Evolutionary conservation across 192 early-diverging fungal genomes (phyloP).

Genomic region (Podila clonocystis): DNA sequence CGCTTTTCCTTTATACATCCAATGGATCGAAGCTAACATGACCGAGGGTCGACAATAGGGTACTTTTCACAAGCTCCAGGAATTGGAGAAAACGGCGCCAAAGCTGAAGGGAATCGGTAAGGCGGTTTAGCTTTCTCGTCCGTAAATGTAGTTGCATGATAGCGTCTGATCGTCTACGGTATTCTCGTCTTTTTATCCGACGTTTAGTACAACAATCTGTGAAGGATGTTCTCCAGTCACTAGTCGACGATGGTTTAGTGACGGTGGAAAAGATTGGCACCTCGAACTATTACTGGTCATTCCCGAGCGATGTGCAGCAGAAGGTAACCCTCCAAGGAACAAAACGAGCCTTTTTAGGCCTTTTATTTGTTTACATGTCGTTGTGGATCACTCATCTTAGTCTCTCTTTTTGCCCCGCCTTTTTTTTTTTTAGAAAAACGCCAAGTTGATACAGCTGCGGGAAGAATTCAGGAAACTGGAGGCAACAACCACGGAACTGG

Average conservation of each 20-base stretch:
- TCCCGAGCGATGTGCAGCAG: conserved; percentile 74
- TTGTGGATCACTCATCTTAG: not conserved
- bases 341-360: not conserved
- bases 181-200: not conserved
- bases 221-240: conserved; percentile 83
- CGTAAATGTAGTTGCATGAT: not conserved
- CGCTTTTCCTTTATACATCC: not conserved
- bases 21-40: not conserved
- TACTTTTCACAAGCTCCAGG: conserved; percentile 83
- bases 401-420: not conserved
- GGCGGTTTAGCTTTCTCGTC: not conserved
- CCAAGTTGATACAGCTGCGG: conserved; percentile 60
- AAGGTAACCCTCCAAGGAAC: conserved; percentile 44
- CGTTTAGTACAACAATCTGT: conserved; percentile 75
- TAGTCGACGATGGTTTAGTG: conserved; percentile 86
- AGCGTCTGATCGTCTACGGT: not conserved
- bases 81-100: conserved; percentile 83
- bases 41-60: conserved; percentile 43
- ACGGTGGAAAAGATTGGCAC: conserved; percentile 87
- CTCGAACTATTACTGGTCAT: conserved; percentile 95
- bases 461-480: conserved; percentile 60
- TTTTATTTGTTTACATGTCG: not conserved
- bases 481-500: conserved; percentile 55
- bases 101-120: conserved; percentile 86
- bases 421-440: conserved; percentile 52